Conservation (phyloP, 2,329 filamentous ascomycete genomes). For the Ascochyta koolunga region DNA sequence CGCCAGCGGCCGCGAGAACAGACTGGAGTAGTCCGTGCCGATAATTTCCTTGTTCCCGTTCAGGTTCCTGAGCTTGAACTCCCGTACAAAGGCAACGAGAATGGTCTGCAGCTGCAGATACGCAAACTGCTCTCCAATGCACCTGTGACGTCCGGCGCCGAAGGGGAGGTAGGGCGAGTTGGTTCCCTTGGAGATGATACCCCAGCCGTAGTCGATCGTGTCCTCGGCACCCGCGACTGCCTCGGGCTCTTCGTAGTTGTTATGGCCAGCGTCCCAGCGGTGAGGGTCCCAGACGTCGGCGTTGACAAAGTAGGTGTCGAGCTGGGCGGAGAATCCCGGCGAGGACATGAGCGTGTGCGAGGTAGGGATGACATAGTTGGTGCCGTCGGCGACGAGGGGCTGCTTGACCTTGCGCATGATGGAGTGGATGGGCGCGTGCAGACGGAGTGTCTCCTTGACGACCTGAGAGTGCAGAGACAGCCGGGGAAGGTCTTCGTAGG, state of each 20-base stretch:
- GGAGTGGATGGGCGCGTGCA: constrained; percentile 92
- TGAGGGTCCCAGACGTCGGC: constrained; percentile 86
- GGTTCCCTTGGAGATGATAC: constrained; percentile 88
- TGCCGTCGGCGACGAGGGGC: constrained; percentile 82
- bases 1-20: constrained; percentile 54
- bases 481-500: constrained; percentile 77
- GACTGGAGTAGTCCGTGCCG: constrained; percentile 67
- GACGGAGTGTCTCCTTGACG: constrained; percentile 87
- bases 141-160: constrained; percentile 88
- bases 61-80: constrained; percentile 79
- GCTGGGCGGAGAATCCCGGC: constrained; percentile 78
- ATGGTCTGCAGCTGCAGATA: constrained; percentile 92
- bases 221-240: constrained; percentile 67
- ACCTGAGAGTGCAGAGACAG: constrained; percentile 83
- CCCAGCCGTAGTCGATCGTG: constrained; percentile 93
- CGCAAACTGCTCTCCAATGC: constrained; percentile 96
- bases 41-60: constrained; percentile 73
- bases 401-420: constrained; percentile 92
- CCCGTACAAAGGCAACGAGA: constrained; percentile 73
- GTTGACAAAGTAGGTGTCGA: constrained; percentile 78
- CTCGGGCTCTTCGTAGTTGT: constrained; percentile 49
- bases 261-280: constrained; percentile 75
- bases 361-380: constrained; percentile 80
- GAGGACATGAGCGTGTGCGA: constrained; percentile 83
- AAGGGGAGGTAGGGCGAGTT: constrained; percentile 92